Evolutionary conservation across 768 basidiomycete genomes (phyloP).

Genomic region (Mycena vulgaris): DNA sequence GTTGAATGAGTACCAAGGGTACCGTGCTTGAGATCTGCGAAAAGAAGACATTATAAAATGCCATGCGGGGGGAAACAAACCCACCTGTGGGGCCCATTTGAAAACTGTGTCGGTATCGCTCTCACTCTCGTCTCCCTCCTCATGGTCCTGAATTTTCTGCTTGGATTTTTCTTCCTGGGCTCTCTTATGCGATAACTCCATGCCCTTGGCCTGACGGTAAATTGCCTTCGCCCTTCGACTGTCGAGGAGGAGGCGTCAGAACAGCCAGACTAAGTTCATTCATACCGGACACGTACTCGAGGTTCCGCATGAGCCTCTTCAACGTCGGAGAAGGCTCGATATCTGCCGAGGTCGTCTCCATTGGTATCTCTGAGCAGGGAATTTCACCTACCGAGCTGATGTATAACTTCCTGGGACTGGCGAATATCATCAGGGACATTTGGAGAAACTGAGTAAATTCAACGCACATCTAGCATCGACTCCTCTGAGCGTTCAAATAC

Average conservation of each 20-base stretch:
- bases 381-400: background rate
- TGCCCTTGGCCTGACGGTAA: background rate
- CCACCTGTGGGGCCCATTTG: slow-evolving; percentile 5
- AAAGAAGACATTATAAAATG: background rate
- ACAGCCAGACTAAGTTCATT: no score
- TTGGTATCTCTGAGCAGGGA: background rate
- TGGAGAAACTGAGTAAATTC: background rate
- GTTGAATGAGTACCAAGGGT: background rate
- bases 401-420: background rate
- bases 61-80: background rate
- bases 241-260: background rate
- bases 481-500: background rate
- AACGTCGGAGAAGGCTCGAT: background rate
- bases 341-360: background rate
- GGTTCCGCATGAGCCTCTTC: background rate
- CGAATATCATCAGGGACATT: background rate
- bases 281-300: slow-evolving; percentile 14
- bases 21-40: background rate
- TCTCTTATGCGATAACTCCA: background rate
- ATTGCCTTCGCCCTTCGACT: background rate
- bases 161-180: background rate
- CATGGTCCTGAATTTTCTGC: background rate
- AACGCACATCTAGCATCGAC: slow-evolving; percentile 11
- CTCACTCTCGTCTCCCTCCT: background rate
- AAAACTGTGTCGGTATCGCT: background rate